These are phyloP conservation scores for Pterocarpus santalinus DNA, from an alignment of 306 rosid genomes.

Conservation along the genomic window DNA sequence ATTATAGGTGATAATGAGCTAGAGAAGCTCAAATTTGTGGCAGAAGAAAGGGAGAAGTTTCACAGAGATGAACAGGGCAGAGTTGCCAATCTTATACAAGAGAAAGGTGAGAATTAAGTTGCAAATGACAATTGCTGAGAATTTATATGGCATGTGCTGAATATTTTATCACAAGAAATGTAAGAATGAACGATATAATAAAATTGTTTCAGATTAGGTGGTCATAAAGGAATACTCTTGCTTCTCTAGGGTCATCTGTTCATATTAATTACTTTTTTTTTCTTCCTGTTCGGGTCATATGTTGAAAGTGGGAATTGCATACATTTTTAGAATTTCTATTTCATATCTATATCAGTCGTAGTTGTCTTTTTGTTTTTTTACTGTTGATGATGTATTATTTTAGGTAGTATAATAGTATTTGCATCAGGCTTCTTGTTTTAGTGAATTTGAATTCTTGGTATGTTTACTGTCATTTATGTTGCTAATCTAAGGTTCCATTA, in stretches of 20 bases:
- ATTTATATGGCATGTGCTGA: conserved; percentile 31
- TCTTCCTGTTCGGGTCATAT: not conserved
- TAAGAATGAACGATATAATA: conserved; percentile 23
- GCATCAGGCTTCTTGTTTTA: conserved; percentile 18
- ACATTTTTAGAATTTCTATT: conserved; percentile 4
- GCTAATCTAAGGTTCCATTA: conserved; percentile 36
- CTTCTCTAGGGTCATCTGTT: conserved; percentile 6
- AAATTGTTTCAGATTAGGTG: conserved; percentile 17
- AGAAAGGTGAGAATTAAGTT: conserved; percentile 67
- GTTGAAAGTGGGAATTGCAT: conserved; percentile 18
- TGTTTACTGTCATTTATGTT: not conserved
- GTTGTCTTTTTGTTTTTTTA: conserved; percentile 9
- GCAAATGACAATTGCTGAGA: conserved; percentile 18
- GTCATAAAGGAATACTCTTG: conserved; percentile 8
- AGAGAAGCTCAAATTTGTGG: conserved; percentile 62
- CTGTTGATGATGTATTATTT: conserved; percentile 19
- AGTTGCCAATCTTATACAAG: conserved; percentile 62
- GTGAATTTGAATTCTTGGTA: conserved; percentile 35
- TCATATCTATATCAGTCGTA: not conserved
- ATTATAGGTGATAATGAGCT: conserved; percentile 72
- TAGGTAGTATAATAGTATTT: not conserved
- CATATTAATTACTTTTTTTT: not conserved
- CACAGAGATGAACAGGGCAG: conserved; percentile 67
- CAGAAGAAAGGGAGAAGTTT: conserved; percentile 65
- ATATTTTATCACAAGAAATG: conserved; percentile 42